phyloP scores from a whole-genome alignment of 73 alveolate species.

The Stentor roeselii region DNA sequence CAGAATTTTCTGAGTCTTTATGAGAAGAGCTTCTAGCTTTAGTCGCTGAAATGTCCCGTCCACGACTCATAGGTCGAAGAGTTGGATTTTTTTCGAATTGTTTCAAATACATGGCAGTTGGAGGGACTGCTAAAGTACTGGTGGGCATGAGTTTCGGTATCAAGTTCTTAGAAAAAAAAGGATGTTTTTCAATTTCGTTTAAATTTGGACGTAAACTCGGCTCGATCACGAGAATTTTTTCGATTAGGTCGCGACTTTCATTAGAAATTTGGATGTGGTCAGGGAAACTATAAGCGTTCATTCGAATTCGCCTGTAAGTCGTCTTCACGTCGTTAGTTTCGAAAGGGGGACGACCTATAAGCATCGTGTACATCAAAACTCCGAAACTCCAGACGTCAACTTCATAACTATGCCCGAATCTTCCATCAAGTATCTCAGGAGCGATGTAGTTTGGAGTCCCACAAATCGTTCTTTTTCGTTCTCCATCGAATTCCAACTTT shows the following conservation, averaged over 20 bases:
- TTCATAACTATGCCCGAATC: conserved; percentile 45
- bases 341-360: conserved; percentile 54
- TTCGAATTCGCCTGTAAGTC: conserved; percentile 35
- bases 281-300: conserved; percentile 38
- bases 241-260: conserved; percentile 77
- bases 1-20: too few species aligned
- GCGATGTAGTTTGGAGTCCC: too few species aligned
- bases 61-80: too few species aligned
- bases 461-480: conserved; percentile 50
- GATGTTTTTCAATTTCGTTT: conserved; percentile 41
- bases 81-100: too few species aligned
- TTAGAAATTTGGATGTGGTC: conserved; percentile 79
- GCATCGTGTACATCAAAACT: conserved; percentile 44
- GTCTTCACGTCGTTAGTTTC: conserved; percentile 45
- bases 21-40: too few species aligned
- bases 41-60: too few species aligned
- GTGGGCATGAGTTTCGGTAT: conserved; percentile 78
- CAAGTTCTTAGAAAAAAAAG: conserved; percentile 42
- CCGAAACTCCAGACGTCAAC: conserved; percentile 57
- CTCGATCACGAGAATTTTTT: conserved; percentile 70
- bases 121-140: conserved; percentile 79
- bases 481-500: conserved; percentile 54
- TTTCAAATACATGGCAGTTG: conserved; percentile 52
- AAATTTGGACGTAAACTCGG: conserved; percentile 52
- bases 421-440: conserved; percentile 24